Base-by-base conservation (phyloP, 2,329 filamentous ascomycete species). In the Trichoderma simmonsii region DNA sequence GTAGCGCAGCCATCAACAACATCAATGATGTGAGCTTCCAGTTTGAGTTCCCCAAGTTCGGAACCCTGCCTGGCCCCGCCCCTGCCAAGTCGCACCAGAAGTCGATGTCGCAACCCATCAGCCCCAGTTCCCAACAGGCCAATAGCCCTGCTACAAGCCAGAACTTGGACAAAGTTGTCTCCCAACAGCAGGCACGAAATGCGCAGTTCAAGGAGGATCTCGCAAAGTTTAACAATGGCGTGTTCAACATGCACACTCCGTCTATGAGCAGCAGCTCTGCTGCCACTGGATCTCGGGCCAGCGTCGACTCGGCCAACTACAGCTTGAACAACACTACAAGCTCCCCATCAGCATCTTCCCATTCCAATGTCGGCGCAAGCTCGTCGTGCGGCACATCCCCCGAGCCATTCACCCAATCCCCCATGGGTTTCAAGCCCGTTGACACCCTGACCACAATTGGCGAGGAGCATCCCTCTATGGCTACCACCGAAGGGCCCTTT, bases 11-110 rank as follows among this genome's bases (percentile, higher is more conserved):
- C 12, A 79, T 89, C 74, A 88, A 84, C 80, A 91, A 90, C 75
- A 84, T 91, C 70, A 90, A 86, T 77, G 92, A 92, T 74, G 91
- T 92, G 80, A 94, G 92, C 79, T 98, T 98, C 79, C 91, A 95
- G 76, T 98, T 99, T 77, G 95, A 98, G 76, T 98, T 98, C 75
- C 95, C 96, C 75, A 95, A 93, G 79, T 98, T 99, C 78, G 96
- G 96, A 61, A 88, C 90, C 72, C 87, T 97, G 30, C 87, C 88
- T 0, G 85, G 87, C 6, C 83, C 85, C 2, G 34, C 34, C 8
- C 76, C 80, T 1, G 73, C 75, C 65, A 78, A 74, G 72, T 79
- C 79, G 71, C 73, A 70, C 18, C 74, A 78, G 60, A 75, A 75
- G 60, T 75, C 76, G 5, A 67, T 75, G 15, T 80, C 81, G n/a